Conservation (phyloP, 805 yeast genomes). For the Starmerella sp. region DNA sequence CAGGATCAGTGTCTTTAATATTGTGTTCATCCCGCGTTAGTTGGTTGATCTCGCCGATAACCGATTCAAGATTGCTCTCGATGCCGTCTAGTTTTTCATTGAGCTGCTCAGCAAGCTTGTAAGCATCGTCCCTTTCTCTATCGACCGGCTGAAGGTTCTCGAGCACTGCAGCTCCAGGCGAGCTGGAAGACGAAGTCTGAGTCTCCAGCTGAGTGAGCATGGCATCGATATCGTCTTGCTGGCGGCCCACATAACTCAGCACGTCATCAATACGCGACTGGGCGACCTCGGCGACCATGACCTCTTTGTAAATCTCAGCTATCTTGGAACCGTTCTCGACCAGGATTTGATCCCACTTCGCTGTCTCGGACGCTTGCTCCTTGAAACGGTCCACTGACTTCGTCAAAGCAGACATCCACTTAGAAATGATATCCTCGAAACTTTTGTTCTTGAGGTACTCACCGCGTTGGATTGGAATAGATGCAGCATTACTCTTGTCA, state of each 20-base stretch:
- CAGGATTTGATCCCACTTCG: conserved; percentile 75
- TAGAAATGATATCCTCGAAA: conserved; percentile 79
- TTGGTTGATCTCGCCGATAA: conserved; percentile 26
- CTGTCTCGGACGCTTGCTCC: conserved; percentile 59
- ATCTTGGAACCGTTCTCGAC: conserved; percentile 81
- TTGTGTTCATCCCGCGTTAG: conserved; percentile 72
- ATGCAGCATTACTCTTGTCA: conserved; percentile 6
- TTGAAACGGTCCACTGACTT: conserved; percentile 64
- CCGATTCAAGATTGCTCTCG: conserved; percentile 47
- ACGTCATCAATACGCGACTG: conserved; percentile 83
- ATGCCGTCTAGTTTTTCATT: conserved; percentile 70
- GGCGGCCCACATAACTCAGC: conserved; percentile 72
- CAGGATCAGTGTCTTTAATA: conserved; percentile 38
- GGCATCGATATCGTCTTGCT: conserved; percentile 81
- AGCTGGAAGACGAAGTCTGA: conserved; percentile 31
- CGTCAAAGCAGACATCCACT: conserved; percentile 83
- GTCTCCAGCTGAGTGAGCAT: conserved; percentile 73
- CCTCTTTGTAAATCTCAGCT: conserved; percentile 61
- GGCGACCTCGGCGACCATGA: conserved; percentile 70
- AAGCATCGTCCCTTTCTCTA: conserved; percentile 80
- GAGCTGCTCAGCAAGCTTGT: conserved; percentile 70
- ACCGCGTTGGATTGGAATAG: conserved; percentile 32
- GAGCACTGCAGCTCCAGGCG: conserved; percentile 10
- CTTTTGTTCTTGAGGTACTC: conserved; percentile 74
- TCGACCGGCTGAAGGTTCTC: conserved; percentile 42